Conservation (phyloP, 106 monocot genomes). For the Gastrodia elata region DNA sequence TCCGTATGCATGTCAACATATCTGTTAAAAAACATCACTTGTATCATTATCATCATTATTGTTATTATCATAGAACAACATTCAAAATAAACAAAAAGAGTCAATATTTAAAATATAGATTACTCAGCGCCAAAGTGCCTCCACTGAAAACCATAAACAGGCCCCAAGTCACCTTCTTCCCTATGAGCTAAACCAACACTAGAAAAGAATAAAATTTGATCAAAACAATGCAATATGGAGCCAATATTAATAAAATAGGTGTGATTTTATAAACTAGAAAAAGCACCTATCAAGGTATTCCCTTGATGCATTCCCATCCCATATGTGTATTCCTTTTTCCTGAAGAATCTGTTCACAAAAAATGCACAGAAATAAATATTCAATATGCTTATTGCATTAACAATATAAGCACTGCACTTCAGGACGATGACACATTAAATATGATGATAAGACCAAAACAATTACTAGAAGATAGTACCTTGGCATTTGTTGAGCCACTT, state of each 20-base stretch:
- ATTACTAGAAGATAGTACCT: conserved; percentile 27
- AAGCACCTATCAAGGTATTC: conserved; percentile 84
- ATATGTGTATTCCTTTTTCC: conserved; percentile 79
- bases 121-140: conserved; percentile 99
- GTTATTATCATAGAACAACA: background rate
- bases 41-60: background rate
- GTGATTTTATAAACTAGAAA: background rate
- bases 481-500: conserved; percentile 96
- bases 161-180: conserved; percentile 92
- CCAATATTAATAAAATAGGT: background rate
- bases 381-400: background rate
- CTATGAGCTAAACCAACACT: conserved; percentile 67
- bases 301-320: conserved; percentile 98
- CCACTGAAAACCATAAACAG: conserved; percentile 99
- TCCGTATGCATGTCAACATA: conserved; percentile 88
- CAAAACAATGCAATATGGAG: background rate
- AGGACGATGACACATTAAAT: background rate
- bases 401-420: background rate
- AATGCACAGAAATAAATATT: background rate
- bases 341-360: conserved; percentile 59
- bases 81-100: background rate
- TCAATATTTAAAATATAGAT: conserved; percentile 1
- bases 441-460: background rate
- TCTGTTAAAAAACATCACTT: conserved; percentile 45
- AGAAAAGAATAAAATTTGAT: conserved; percentile 4